Conservation (phyloP, 1,284 basidiomycete species). For the Melampsora americana region DNA sequence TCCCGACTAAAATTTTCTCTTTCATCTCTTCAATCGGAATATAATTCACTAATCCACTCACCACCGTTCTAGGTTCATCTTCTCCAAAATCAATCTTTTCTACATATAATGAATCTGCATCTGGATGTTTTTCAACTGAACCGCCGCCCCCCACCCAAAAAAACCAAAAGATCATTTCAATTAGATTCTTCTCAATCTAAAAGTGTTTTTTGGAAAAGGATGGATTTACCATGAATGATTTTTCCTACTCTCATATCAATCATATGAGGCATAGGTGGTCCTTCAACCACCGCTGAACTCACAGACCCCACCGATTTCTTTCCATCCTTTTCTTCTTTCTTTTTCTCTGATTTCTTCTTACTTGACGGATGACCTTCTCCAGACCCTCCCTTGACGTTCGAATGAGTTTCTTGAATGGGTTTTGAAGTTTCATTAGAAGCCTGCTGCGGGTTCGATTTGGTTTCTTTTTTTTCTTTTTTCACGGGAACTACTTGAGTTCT, state of each 20-base stretch:
- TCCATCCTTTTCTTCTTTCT: conserved; percentile 57
- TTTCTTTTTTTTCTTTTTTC: conserved; percentile 61
- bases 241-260: conserved; percentile 76
- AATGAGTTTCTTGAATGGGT: conserved; percentile 10
- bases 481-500: conserved; percentile 62
- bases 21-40: conserved; percentile 90
- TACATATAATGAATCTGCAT: conserved; percentile 85
- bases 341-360: conserved; percentile 45
- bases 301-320: conserved; percentile 56
- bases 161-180: neutral
- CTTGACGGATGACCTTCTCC: conserved; percentile 17
- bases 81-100: conserved; percentile 95
- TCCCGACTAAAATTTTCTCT: conserved; percentile 76
- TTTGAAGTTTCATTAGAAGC: conserved; percentile 33
- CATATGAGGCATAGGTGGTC: conserved; percentile 83
- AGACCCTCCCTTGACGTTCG: too few relatives aligned
- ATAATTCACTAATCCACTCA: conserved; percentile 90
- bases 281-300: conserved; percentile 62
- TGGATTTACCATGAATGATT: conserved; percentile 76
- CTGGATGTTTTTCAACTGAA: conserved; percentile 84
- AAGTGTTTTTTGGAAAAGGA: neutral
- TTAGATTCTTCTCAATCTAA: neutral
- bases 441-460: conserved; percentile 42
- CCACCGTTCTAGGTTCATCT: conserved; percentile 83
- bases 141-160: neutral